Evolutionary conservation across 202 grass and related monocot genomes (phyloP).

Genomic region (Schoenoplectus triqueter): DNA sequence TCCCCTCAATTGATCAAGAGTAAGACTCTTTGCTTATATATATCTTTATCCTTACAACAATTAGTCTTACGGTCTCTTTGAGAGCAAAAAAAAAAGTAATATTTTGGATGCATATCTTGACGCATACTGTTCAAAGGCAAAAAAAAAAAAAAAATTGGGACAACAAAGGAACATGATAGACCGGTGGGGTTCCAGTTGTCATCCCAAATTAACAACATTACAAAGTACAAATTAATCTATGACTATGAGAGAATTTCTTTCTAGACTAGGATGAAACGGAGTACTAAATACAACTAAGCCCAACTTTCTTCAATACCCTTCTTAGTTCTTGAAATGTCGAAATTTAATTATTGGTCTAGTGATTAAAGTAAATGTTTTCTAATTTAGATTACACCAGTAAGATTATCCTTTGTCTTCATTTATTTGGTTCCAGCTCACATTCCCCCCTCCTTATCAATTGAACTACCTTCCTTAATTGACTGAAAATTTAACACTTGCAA

Average conservation of each 20-base stretch:
- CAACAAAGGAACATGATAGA: conserved; percentile 24
- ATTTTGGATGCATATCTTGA: not conserved
- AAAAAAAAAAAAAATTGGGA: not conserved
- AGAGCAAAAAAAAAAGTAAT: not conserved
- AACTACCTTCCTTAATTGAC: no score
- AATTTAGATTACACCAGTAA: not conserved
- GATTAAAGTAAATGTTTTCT: not conserved
- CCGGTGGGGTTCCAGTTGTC: conserved; percentile 34
- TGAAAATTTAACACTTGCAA: no score
- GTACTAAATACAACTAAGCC: not conserved
- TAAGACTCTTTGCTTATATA: no score
- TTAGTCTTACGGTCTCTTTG: no score
- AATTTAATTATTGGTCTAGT: not conserved
- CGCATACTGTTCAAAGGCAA: not conserved
- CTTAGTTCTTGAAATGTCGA: not conserved
- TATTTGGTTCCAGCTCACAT: no score
- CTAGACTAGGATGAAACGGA: not conserved
- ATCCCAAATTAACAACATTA: conserved; percentile 32
- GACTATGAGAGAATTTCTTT: not conserved
- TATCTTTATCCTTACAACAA: no score
- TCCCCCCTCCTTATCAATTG: no score
- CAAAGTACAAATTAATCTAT: not conserved
- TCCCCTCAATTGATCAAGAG: no score
- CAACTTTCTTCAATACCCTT: not conserved
- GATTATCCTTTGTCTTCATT: no score